Conservation (phyloP, 176 grass and related monocot species). For the Aegilops sharonensis region DNA sequence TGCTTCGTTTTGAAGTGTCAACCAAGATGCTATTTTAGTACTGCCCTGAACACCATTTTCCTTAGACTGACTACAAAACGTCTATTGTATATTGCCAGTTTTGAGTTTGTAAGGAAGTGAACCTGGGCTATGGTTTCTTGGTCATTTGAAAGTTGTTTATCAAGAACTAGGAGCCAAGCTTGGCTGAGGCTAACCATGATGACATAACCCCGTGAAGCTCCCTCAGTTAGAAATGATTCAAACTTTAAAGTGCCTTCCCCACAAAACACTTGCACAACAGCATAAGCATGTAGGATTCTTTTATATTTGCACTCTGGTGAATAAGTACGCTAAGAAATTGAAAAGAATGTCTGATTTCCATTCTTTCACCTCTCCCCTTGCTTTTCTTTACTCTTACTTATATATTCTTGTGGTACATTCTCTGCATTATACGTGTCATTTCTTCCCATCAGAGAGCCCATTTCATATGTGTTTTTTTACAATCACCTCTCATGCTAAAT, state of each 20-base stretch:
- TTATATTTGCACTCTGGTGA: constrained; percentile 1
- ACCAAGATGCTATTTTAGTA: neutral
- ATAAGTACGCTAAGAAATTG: neutral
- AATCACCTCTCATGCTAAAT: constrained; percentile 13
- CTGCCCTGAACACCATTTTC: neutral
- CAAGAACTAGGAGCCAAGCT: neutral
- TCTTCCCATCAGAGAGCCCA: neutral
- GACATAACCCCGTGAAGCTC: neutral
- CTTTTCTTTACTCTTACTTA: neutral
- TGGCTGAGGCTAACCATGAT: neutral
- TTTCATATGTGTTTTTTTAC: neutral
- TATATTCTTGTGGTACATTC: neutral
- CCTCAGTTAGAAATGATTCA: neutral
- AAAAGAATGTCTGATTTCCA: neutral
- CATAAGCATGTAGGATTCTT: neutral
- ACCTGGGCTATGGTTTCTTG: neutral
- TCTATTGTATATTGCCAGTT: neutral
- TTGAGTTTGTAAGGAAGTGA: constrained; percentile 1
- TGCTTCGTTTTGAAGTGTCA: neutral
- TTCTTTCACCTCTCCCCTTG: neutral
- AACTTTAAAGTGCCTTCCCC: neutral
- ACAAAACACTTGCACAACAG: neutral
- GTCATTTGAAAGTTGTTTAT: neutral
- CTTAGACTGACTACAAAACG: neutral
- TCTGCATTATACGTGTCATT: neutral